These are phyloP conservation scores for Brasilioporus rufonigricans DNA, from an alignment of 768 basidiomycete genomes.

Conservation along the genomic window DNA sequence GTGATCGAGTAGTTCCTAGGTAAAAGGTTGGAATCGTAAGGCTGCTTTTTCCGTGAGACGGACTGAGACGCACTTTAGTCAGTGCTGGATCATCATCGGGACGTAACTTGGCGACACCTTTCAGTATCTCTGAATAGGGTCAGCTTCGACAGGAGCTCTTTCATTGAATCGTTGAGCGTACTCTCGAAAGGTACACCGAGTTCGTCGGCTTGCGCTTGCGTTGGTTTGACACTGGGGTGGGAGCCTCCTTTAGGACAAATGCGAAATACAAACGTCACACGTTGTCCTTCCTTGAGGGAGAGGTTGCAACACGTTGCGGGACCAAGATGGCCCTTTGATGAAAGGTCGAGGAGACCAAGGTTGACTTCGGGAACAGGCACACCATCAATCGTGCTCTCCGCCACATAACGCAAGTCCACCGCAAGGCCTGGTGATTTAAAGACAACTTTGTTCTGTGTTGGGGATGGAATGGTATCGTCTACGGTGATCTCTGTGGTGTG, in stretches of 20 bases:
- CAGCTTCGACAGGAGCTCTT: not conserved
- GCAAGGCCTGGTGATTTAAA: conserved; percentile 58
- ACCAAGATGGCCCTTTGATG: conserved; percentile 73
- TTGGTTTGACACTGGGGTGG: conserved; percentile 20
- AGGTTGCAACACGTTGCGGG: conserved; percentile 58
- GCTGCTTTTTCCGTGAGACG: not conserved
- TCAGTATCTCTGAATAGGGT: conserved; percentile 37
- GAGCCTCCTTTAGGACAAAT: conserved; percentile 50
- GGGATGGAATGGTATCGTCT: conserved; percentile 43
- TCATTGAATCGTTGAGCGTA: conserved; percentile 18
- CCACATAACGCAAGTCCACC: conserved; percentile 77
- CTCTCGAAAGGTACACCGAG: conserved; percentile 47
- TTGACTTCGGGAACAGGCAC: conserved; percentile 51
- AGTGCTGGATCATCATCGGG: conserved; percentile 70
- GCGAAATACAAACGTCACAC: conserved; percentile 84
- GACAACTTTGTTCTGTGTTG: conserved; percentile 53
- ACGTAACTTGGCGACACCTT: conserved; percentile 44
- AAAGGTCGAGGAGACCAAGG: conserved; percentile 62
- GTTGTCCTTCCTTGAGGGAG: conserved; percentile 77
- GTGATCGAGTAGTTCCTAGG: conserved; percentile 52
- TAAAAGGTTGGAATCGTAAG: not conserved
- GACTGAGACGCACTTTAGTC: conserved; percentile 45
- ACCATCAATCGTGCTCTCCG: conserved; percentile 53
- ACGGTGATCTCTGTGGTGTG: conserved; percentile 63
- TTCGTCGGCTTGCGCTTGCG: conserved; percentile 40